phyloP scores from a whole-genome alignment of 2,329 filamentous ascomycete genomes.

The Exophiala calicioides region DNA sequence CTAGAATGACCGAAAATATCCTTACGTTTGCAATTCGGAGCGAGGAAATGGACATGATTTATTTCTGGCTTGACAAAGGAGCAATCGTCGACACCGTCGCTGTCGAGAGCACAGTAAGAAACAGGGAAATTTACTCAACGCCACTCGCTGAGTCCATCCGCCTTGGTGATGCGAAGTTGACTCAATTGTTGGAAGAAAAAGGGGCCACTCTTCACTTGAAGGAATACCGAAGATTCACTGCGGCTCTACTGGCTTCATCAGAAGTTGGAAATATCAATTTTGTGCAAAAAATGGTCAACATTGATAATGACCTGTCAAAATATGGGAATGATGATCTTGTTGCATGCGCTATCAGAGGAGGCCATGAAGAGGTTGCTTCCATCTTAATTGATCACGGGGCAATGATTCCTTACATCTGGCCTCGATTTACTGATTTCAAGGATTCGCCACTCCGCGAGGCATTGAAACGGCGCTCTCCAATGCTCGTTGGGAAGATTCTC shows the following conservation, averaged over 20 bases:
- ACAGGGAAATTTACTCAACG: not conserved
- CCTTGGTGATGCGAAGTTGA: not conserved
- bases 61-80: not conserved
- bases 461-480: not conserved
- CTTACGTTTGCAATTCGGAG: not conserved
- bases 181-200: not conserved
- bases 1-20: not conserved
- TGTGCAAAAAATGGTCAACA: not conserved
- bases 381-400: not conserved
- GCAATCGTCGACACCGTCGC: not conserved
- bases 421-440: too few species aligned
- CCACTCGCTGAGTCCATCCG: not conserved
- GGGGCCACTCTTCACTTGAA: not conserved
- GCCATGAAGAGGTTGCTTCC: not conserved
- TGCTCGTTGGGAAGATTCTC: not conserved
- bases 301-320: not conserved
- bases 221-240: not conserved
- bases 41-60: not conserved
- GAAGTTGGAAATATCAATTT: not conserved
- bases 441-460: not conserved
- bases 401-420: not conserved
- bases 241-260: not conserved
- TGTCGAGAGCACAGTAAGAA: not conserved
- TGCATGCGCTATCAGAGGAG: not conserved
- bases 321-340: not conserved